These are phyloP conservation scores for Butyriboletus regius DNA, from an alignment of 1,284 basidiomycete genomes.

Conservation along the genomic window DNA sequence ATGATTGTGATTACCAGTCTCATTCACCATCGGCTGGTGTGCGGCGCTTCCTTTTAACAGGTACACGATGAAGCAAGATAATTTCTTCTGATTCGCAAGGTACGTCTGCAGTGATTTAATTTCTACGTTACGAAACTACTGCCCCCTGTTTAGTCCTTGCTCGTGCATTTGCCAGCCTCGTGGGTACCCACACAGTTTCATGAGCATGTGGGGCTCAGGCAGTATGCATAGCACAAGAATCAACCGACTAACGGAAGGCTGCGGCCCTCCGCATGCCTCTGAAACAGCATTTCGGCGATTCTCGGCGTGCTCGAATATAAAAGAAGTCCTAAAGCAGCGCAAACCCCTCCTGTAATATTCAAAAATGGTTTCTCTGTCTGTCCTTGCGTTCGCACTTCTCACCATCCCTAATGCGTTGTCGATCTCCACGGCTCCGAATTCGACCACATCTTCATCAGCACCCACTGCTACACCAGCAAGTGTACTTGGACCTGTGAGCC, in stretches of 20 bases:
- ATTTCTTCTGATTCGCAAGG: background rate
- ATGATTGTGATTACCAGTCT: no score
- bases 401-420: conserved; percentile 3
- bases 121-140: background rate
- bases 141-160: background rate
- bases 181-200: background rate
- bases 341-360: no score
- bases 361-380: conserved; percentile 4
- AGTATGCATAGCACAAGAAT: background rate
- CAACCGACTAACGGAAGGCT: background rate
- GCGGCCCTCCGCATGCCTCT: background rate
- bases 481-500: conserved; percentile 15
- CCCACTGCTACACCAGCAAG: background rate
- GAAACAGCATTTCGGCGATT: background rate
- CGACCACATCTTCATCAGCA: background rate
- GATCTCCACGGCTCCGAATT: background rate
- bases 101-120: background rate
- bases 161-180: background rate
- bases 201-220: background rate
- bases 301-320: conserved; percentile 10
- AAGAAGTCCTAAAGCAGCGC: background rate
- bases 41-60: no score
- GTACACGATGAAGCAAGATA: background rate
- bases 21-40: background rate
- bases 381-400: conserved; percentile 10